phyloP scores from a whole-genome alignment of 352 stramenopile species.

The Pythium aphanidermatum region DNA sequence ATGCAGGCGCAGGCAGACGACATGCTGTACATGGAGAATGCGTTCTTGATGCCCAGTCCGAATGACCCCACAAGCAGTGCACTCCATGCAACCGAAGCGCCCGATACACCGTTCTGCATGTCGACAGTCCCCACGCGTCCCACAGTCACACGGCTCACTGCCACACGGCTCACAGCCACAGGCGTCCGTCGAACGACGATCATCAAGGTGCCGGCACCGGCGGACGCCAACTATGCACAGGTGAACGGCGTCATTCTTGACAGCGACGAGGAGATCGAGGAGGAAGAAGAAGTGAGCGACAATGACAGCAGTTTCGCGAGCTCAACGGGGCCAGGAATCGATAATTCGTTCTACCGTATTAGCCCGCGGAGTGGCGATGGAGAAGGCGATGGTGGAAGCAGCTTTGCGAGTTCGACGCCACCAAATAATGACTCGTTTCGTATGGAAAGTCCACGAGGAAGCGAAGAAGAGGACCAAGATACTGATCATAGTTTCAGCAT shows the following conservation, averaged over 20 bases:
- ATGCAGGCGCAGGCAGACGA: conserved; percentile 55
- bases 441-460: not conserved
- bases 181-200: not conserved
- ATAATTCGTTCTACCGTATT: conserved; percentile 5
- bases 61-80: not conserved
- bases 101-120: conserved; percentile 2
- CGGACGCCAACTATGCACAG: too few species aligned
- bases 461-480: not conserved
- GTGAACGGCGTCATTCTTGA: conserved; percentile 10
- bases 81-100: too few species aligned
- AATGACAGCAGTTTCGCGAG: conserved; percentile 10
- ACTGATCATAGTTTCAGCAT: conserved; percentile 10
- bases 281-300: not conserved
- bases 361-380: not conserved
- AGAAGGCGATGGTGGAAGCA: too few species aligned
- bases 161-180: not conserved
- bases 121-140: not conserved
- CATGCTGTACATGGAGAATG: conserved; percentile 29
- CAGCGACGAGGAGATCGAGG: conserved; percentile 11
- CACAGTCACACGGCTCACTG: not conserved
- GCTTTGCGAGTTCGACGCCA: not conserved
- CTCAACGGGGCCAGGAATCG: not conserved
- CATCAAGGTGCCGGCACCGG: not conserved
- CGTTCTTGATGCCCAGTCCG: conserved; percentile 11
- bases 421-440: conserved; percentile 6